A percentile compares a stretch with the other conserved stretches of the same genome.
phyloP scores from a whole-genome alignment of 495 filamentous ascomycete species.

The Penicillium longicatenatum region DNA sequence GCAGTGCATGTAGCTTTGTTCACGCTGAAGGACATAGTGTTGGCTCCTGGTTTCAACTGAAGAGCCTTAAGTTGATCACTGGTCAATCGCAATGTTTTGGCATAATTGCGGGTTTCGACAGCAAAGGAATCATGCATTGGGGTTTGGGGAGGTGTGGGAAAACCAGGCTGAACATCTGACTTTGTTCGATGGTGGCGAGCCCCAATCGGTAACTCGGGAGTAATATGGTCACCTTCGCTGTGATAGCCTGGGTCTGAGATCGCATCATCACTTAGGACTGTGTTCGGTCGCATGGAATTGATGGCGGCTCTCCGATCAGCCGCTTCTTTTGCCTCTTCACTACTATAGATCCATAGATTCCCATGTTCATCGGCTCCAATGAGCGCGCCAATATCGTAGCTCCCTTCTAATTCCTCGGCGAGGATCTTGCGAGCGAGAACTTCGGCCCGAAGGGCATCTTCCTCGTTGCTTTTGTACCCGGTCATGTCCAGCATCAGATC shows the following conservation, averaged over 20 bases:
- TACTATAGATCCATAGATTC: constrained; percentile 98
- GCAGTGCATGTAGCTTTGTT: constrained; percentile 91
- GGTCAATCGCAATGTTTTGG: constrained; percentile 95
- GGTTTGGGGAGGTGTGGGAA: constrained; percentile 77
- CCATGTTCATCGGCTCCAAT: constrained; percentile 94
- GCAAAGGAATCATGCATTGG: constrained; percentile 58
- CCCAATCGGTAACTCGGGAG: constrained; percentile 35
- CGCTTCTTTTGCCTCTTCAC: constrained; percentile 88
- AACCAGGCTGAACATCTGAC: constrained; percentile 68
- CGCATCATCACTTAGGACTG: constrained; percentile 71
- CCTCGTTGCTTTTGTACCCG: constrained; percentile 89
- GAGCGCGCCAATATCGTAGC: constrained; percentile 93
- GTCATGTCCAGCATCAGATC: constrained; percentile 99
- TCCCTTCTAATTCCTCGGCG: constrained; percentile 90
- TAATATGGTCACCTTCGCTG: constrained; percentile 67
- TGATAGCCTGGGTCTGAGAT: constrained; percentile 93
- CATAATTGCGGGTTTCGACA: constrained; percentile 81
- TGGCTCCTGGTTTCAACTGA: constrained; percentile 78
- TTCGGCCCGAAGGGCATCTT: constrained; percentile 88
- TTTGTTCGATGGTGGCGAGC: constrained; percentile 57
- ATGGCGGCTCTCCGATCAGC: constrained; percentile 57
- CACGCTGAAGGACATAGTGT: constrained; percentile 93
- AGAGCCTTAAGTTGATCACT: constrained; percentile 92
- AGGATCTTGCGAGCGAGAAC: constrained; percentile 92
- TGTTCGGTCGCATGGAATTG: constrained; percentile 53